These are phyloP conservation scores for Ascocoryne sarcoides DNA, from an alignment of 2,329 filamentous ascomycete species.

Conservation along the genomic window DNA sequence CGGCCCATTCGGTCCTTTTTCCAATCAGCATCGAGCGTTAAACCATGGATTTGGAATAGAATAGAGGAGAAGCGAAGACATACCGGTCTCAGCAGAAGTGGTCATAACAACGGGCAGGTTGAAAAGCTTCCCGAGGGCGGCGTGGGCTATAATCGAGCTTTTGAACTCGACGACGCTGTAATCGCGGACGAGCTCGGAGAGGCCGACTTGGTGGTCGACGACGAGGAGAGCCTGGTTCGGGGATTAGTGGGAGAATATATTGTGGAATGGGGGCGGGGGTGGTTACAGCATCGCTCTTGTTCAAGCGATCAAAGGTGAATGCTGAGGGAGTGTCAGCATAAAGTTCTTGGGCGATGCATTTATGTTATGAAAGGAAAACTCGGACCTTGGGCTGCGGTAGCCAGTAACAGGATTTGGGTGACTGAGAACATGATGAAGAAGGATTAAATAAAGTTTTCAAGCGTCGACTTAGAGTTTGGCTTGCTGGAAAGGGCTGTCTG, in stretches of 20 bases:
- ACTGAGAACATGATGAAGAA: neutral
- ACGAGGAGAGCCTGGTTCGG: slow-evolving; percentile 42
- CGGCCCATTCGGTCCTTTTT: slow-evolving; percentile 57
- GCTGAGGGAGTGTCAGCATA: slow-evolving; percentile 3
- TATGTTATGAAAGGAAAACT: neutral
- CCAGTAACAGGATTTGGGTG: neutral
- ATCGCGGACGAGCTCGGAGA: slow-evolving; percentile 54
- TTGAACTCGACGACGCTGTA: slow-evolving; percentile 56
- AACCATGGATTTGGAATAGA: neutral
- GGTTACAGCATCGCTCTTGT: slow-evolving; percentile 28
- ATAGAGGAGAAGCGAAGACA: slow-evolving; percentile 47
- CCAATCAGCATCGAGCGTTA: neutral
- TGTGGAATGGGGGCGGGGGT: neutral
- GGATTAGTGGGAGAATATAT: neutral
- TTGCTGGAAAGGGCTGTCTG: neutral
- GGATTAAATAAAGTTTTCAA: neutral
- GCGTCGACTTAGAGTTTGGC: neutral
- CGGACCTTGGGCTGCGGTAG: neutral
- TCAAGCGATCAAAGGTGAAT: slow-evolving; percentile 27
- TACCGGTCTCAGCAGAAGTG: slow-evolving; percentile 59
- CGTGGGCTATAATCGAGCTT: slow-evolving; percentile 59
- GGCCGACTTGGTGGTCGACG: slow-evolving; percentile 51
- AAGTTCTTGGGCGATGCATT: too few relatives aligned
- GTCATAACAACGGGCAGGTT: slow-evolving; percentile 61
- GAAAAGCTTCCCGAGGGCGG: slow-evolving; percentile 57